A percentile compares a stretch with the other conserved stretches of the same genome.
These are phyloP conservation scores for Fusarium stilboides DNA, from an alignment of 2,329 filamentous ascomycete species.

Conservation along the genomic window DNA sequence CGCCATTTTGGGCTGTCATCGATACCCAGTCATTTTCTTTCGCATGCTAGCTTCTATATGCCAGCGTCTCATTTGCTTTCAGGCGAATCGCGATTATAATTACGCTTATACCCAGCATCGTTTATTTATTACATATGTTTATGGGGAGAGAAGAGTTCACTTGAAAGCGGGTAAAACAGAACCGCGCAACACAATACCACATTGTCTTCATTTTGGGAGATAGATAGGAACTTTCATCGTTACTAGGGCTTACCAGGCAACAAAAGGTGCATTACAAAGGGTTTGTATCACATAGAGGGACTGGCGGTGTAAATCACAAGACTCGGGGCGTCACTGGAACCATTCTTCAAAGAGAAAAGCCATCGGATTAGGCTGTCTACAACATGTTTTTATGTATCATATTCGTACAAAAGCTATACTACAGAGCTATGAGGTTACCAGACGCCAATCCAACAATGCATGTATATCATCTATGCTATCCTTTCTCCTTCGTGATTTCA, in stretches of 20 bases:
- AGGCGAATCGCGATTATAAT: slow-evolving; percentile 14
- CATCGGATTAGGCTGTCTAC: not conserved
- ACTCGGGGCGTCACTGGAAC: slow-evolving; percentile 4
- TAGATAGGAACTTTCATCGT: not conserved
- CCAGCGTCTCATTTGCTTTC: slow-evolving; percentile 6
- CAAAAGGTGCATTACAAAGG: slow-evolving; percentile 4
- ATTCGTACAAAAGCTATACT: slow-evolving; percentile 30
- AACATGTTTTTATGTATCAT: slow-evolving; percentile 19
- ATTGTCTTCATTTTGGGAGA: slow-evolving; percentile 13
- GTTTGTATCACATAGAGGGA: slow-evolving; percentile 11
- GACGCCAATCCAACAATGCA: slow-evolving; percentile 37
- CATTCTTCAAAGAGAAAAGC: not conserved
- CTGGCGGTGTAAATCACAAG: slow-evolving; percentile 3
- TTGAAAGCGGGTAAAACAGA: slow-evolving; percentile 28
- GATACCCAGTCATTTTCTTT: slow-evolving; percentile 7
- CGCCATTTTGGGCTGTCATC: slow-evolving; percentile 23
- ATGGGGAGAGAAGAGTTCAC: not conserved
- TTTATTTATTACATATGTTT: not conserved
- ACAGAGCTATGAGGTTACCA: slow-evolving; percentile 22
- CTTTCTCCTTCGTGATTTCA: slow-evolving; percentile 17
- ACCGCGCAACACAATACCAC: slow-evolving; percentile 17
- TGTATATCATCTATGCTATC: slow-evolving; percentile 17
- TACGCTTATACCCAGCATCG: slow-evolving; percentile 24
- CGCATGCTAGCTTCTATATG: slow-evolving; percentile 2
- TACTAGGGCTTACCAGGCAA: slow-evolving; percentile 5